These are phyloP conservation scores for Arbutus unedo DNA, from an alignment of 148 eudicot genomes.

Conservation along the genomic window DNA sequence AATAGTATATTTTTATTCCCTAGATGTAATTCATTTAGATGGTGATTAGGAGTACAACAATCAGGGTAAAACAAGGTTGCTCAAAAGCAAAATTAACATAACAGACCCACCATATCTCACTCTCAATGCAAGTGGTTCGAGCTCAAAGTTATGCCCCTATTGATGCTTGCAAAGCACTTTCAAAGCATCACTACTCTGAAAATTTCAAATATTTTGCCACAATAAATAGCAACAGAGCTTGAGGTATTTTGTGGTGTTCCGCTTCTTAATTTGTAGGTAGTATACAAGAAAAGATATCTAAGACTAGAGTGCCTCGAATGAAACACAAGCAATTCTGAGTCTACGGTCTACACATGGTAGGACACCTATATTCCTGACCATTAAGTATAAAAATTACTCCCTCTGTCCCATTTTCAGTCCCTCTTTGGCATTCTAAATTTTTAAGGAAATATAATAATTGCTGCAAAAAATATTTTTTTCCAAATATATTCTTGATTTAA, in stretches of 20 bases:
- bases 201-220: neutral
- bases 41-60: no score
- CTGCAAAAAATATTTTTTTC: no score
- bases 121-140: no score
- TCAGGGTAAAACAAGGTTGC: no score
- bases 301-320: neutral
- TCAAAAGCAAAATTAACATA: no score
- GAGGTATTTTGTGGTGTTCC: neutral
- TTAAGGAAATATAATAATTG: no score
- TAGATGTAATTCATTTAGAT: no score
- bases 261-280: neutral
- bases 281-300: neutral
- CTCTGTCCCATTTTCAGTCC: no score
- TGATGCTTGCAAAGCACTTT: neutral
- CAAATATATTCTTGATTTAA: no score
- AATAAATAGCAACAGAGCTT: neutral
- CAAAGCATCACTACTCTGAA: neutral
- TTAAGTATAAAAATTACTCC: neutral
- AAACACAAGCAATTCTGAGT: neutral
- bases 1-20: no score
- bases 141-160: neutral
- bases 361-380: neutral
- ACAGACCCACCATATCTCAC: no score
- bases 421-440: no score
- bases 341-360: neutral